Percentiles rank a stretch among this genome's conserved stretches.
These are phyloP conservation scores for Coprinopsis strossmayeri DNA, from an alignment of 768 basidiomycete genomes.

Conservation along the genomic window DNA sequence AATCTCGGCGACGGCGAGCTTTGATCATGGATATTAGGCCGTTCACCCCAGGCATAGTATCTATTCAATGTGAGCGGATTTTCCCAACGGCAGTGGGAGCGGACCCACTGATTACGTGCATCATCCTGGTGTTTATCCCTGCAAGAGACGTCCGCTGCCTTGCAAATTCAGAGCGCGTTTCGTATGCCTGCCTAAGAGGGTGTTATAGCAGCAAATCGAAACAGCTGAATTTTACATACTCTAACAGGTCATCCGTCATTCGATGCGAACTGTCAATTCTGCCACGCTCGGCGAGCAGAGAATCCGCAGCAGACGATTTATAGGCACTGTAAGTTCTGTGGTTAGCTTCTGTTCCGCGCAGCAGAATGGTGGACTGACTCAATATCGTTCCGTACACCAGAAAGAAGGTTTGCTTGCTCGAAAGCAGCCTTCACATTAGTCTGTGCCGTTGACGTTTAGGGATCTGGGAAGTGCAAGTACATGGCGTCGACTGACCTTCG, in stretches of 20 bases:
- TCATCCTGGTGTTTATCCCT: constrained; percentile 81
- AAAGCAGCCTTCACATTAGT: constrained; percentile 76
- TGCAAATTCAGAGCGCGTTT: constrained; percentile 88
- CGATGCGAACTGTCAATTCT: constrained; percentile 89
- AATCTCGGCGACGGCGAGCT: constrained; percentile 81
- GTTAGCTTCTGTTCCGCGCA: too few relatives aligned
- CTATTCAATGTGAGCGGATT: constrained; percentile 31
- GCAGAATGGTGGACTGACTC: constrained; percentile 53
- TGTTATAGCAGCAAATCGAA: constrained; percentile 6
- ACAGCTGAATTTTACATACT: constrained; percentile 35
- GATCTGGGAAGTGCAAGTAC: neutral
- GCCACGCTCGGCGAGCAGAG: constrained; percentile 80
- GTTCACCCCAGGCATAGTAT: constrained; percentile 91
- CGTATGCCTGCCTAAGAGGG: constrained; percentile 82
- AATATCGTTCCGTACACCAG: constrained; percentile 92
- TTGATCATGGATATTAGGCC: constrained; percentile 90
- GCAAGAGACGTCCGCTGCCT: constrained; percentile 71
- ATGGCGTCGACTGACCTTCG: constrained; percentile 49
- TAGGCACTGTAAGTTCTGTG: constrained; percentile 78
- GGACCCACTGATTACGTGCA: constrained; percentile 69
- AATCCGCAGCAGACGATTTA: constrained; percentile 83
- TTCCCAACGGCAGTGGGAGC: neutral
- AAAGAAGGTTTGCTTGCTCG: constrained; percentile 82
- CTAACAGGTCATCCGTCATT: constrained; percentile 90
- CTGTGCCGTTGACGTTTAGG: constrained; percentile 21